phyloP scores from a whole-genome alignment of 352 stramenopile species.

The Phytopythium boreale region DNA sequence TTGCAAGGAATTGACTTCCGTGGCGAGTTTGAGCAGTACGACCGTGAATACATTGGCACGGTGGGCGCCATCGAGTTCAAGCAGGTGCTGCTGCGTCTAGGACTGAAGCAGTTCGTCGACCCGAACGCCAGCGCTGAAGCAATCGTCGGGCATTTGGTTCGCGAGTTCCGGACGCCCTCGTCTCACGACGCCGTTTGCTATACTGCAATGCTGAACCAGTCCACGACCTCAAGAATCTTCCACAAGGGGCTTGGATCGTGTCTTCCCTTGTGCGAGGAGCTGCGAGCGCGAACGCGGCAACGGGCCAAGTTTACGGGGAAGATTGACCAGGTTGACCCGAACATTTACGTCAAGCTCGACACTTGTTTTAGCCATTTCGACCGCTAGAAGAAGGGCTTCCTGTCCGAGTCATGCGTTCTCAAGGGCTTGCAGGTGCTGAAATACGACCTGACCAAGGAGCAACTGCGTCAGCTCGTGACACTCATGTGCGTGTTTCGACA shows the following conservation, averaged over 20 bases:
- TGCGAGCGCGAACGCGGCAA: slow-evolving; percentile 40
- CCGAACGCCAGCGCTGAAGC: slow-evolving; percentile 21
- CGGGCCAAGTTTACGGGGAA: slow-evolving; percentile 28
- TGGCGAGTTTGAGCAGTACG: slow-evolving; percentile 45
- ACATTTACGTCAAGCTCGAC: slow-evolving; percentile 36
- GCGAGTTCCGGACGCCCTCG: slow-evolving; percentile 36
- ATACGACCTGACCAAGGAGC: slow-evolving; percentile 29
- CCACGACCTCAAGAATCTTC: slow-evolving; percentile 1
- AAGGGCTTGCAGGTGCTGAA: slow-evolving; percentile 41
- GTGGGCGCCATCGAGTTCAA: slow-evolving; percentile 56
- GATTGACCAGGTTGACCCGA: slow-evolving; percentile 22
- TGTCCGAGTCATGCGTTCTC: slow-evolving; percentile 31
- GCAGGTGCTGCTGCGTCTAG: slow-evolving; percentile 35
- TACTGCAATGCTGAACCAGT: slow-evolving; percentile 25
- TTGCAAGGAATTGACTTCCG: slow-evolving; percentile 41
- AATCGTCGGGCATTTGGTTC: slow-evolving; percentile 50
- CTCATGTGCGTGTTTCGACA: slow-evolving; percentile 47
- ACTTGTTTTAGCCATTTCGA: slow-evolving; percentile 69
- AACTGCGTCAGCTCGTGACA: slow-evolving; percentile 35
- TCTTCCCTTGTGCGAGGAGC: slow-evolving; percentile 25
- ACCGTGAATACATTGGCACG: slow-evolving; percentile 38
- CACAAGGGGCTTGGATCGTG: slow-evolving; percentile 19
- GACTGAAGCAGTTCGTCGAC: slow-evolving; percentile 20
- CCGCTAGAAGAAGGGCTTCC: slow-evolving; percentile 41
- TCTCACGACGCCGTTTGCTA: slow-evolving; percentile 38